Evolutionary conservation across 805 yeast genomes (phyloP), one percentile per base, ranked within the genome.

Genomic region (Suhomyces vadensis): DNA sequence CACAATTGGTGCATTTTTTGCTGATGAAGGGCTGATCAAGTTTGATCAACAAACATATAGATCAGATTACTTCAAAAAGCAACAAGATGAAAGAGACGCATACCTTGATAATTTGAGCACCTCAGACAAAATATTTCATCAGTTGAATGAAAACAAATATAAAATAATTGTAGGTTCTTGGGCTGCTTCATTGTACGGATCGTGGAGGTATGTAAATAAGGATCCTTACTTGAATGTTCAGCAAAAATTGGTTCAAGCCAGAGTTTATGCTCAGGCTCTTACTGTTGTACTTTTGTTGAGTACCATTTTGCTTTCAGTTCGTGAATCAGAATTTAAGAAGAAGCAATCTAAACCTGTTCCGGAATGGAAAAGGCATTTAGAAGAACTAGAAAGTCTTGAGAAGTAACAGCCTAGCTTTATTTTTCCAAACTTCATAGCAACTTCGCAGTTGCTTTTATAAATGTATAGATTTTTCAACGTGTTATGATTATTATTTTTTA

Each of bases 1-100:
- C 35, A 53, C 65, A 1, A 41, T 61, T 26, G 61, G 60, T 26
- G 74, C 74, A 0, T 69, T 71, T 44, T 71, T 54, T 56, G 75
- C 75, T 10, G 77, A 71, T 48, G 70, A 67, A 44, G 77, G 77
- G 20, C 67, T 74, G n/a, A 60, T 68, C 39, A 74, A 69, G 44
- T 71, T 70, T 46, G 75, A 71, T 50, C 57, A 64, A 39, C 52
- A 57, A 38, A 57, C 65, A 63, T 46, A 46, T 43, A 64, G 71
- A 54, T 51, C 63, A 19, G 65, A 56, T 5, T 61, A 60, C 42
- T 48, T 56, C 39, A 59, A 63, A 42, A 46, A 50, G 31, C 51
- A 57, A 44, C 50, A 64, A 16, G 21, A 68, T 49, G 67, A 69
- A 48, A 67, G 67, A 46, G 64, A 52, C 51, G 48, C 57, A 42